Evolutionary conservation across 352 stramenopile species (phyloP).

Genomic region (Phytophthora sojae): DNA sequence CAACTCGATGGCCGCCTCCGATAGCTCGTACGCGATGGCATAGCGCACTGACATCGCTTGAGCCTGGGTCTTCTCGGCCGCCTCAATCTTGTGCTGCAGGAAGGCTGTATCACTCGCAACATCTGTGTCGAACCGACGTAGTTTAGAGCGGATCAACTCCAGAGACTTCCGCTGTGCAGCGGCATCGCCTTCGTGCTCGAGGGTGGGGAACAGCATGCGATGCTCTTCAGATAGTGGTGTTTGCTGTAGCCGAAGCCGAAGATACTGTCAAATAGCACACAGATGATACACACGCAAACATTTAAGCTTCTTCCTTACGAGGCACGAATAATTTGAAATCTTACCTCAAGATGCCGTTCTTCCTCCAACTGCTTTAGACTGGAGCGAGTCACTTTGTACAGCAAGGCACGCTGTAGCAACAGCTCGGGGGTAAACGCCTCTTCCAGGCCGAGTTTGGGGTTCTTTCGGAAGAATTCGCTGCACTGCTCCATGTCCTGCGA

Average conservation of each 20-base stretch:
- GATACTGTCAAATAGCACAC: conserved; percentile 49
- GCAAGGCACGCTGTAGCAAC: conserved; percentile 53
- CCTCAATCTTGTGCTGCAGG: conserved; percentile 81
- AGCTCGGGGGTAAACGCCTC: conserved; percentile 43
- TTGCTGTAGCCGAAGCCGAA: conserved; percentile 72
- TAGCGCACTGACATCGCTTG: conserved; percentile 61
- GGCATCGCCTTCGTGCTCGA: conserved; percentile 49
- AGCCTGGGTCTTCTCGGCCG: conserved; percentile 64
- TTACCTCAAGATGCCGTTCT: conserved; percentile 74
- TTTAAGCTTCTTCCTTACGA: neutral
- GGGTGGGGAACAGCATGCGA: conserved; percentile 75
- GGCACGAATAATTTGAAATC: neutral
- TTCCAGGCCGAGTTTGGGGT: conserved; percentile 60
- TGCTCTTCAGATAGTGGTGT: conserved; percentile 68
- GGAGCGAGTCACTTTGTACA: conserved; percentile 74
- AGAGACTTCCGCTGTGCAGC: conserved; percentile 51
- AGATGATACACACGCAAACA: neutral
- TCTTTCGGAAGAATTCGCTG: conserved; percentile 74
- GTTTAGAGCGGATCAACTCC: conserved; percentile 65
- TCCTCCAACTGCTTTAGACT: conserved; percentile 69
- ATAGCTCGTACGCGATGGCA: conserved; percentile 65
- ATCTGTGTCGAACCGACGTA: conserved; percentile 67
- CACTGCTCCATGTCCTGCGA: conserved; percentile 76
- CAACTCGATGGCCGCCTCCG: conserved; percentile 66
- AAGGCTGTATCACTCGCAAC: conserved; percentile 78